Conservation (phyloP, 148 eudicot genomes). For the Linanthus parryae region DNA sequence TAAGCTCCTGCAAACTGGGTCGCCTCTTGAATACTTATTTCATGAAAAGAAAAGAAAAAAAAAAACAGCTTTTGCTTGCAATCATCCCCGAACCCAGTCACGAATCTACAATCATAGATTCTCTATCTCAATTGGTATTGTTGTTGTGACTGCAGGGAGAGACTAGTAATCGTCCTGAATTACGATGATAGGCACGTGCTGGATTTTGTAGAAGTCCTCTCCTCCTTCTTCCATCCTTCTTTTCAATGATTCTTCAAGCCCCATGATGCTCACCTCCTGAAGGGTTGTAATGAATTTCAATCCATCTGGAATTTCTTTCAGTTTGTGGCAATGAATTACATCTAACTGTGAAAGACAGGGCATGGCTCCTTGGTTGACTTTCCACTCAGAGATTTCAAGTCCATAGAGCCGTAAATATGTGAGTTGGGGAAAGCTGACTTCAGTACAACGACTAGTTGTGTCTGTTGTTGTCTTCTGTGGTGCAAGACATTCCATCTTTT, state of each 20-base stretch:
- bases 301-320: slow-evolving; percentile 18
- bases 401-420: not conserved
- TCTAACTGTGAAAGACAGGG: not conserved
- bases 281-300: slow-evolving; percentile 9
- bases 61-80: too few species aligned
- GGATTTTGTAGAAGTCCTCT: slow-evolving; percentile 14
- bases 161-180: too few species aligned
- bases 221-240: slow-evolving; percentile 11
- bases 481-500: too few species aligned
- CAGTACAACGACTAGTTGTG: too few species aligned
- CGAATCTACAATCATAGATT: too few species aligned
- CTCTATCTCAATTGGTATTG: too few species aligned
- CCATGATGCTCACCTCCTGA: not conserved
- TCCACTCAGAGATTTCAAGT: not conserved
- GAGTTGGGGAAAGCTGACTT: not conserved
- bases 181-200: slow-evolving; percentile 8
- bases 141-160: too few species aligned
- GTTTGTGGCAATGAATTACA: not conserved
- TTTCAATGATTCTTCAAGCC: slow-evolving; percentile 3
- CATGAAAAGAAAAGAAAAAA: too few species aligned
- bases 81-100: too few species aligned
- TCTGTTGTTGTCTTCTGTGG: too few species aligned
- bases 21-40: too few species aligned
- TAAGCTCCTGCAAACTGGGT: too few species aligned
- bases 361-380: not conserved